Evolutionary conservation across 306 rosid genomes (phyloP).

Genomic region (Elaeagnus macrophylla): DNA sequence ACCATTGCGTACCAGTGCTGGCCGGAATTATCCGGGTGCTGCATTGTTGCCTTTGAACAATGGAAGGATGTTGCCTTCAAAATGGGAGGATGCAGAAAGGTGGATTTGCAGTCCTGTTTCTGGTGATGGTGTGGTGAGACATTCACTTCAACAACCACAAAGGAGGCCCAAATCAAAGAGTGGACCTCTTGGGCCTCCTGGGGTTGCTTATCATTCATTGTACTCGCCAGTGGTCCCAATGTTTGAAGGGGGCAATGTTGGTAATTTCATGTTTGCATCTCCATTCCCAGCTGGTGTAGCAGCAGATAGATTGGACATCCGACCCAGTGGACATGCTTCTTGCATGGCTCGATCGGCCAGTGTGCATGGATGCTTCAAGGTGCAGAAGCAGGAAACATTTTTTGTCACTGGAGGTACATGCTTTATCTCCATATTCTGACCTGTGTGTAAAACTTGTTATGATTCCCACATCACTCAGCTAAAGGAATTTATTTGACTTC

Average conservation of each 20-base stretch:
- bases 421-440: conserved; percentile 2
- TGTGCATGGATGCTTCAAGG: conserved; percentile 86
- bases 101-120: conserved; percentile 95
- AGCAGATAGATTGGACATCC: conserved; percentile 41
- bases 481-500: neutral
- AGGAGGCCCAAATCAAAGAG: conserved; percentile 88
- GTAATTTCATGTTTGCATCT: conserved; percentile 51
- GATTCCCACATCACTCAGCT: neutral
- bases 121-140: conserved; percentile 48
- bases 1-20: conserved; percentile 43
- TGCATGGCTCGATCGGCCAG: conserved; percentile 85
- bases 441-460: neutral
- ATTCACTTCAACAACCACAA: conserved; percentile 40
- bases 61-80: conserved; percentile 85
- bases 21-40: conserved; percentile 43
- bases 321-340: conserved; percentile 45
- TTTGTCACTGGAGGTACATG: conserved; percentile 48
- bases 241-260: conserved; percentile 42
- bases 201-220: conserved; percentile 53
- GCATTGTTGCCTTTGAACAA: conserved; percentile 52
- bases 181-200: conserved; percentile 94
- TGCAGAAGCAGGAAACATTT: conserved; percentile 49
- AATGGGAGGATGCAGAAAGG: conserved; percentile 99
- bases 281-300: conserved; percentile 74
- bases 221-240: conserved; percentile 64